Base-by-base conservation (phyloP, 2,329 filamentous ascomycete species). In the Apiospora aurea region DNA sequence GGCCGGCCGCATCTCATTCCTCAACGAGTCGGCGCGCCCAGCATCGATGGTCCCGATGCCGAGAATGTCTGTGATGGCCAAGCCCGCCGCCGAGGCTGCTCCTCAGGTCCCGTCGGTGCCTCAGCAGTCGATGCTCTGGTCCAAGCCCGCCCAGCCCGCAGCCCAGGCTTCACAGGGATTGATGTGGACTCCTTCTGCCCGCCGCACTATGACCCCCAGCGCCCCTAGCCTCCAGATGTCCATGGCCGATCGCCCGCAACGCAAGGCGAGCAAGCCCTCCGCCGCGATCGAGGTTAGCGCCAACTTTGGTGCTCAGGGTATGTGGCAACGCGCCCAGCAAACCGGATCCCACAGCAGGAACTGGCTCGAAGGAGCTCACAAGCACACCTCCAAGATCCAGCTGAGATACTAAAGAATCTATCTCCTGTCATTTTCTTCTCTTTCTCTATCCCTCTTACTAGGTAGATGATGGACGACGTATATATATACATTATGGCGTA, bases 301-400 rank as follows among this genome's bases (percentile, higher is more conserved):
- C 61, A 71, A 71, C 67, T 75, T 77, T 34, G 51, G 67, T 49
- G 67, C 69, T 18, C 76, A 79, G 66, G 72, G 74, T 41, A 71
- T 79, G 68, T 80, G 79, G 79, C 66, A 47, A 24, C 44, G 41
- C 66, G 7, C 41, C n/a, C n/a, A 26, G 7, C 44, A 24, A 10
- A 4, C 66, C 43, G 26, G 10, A 29, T 26, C 44, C 41, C 14
- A 18, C 41, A 34, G 14, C 66, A 68, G 43, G 66, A 47, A 68
- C 66, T 68, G 66, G 66, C n/a, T 68, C 41, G 44, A 68, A 14
- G 66, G 41, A 26, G 41, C 16, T 6, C 8, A 61, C 53, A 11
- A 61, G 53, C 57, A 64, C 10, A 18, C 34, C 21, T 64, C 57
- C 29, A 64, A 64, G 57, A 41, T 64, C 11, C 57, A 64, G 57